Base-by-base conservation (phyloP, 495 filamentous ascomycete genomes). In the Xylaria nigripes region DNA sequence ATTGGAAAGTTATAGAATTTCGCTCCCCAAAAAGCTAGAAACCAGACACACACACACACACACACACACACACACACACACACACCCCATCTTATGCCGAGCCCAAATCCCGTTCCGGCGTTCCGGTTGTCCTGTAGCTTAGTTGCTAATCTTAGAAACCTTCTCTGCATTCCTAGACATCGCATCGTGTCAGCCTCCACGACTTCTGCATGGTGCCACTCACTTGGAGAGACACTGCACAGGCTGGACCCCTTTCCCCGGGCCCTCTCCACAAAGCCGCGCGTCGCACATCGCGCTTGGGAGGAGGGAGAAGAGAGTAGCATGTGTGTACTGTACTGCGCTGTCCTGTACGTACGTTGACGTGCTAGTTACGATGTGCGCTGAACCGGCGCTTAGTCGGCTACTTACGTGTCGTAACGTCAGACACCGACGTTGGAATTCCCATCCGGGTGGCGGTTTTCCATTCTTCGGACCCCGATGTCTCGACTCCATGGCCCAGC, bases 231-330 rank as follows among this genome's bases (percentile, higher is more conserved):
- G 12, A 8, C 32, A 4, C 12, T 29, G 27, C 27, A 24, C 21
- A 8, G 21, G 12, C 25, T 34, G 27, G 6, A 5, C 15, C 1
- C 15, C 18, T 44, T 18, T 2, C 7, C 16, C 30, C 43, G n/a
- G 32, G 5, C 6, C 6, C 32, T 12, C 32, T 12, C 32, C 32
- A 36, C 23, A 48, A 24, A 19, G 24, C 51, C 51, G 32, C 45
- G 45, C 34, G 51, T 54, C 51, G 51, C 22, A 54, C 51, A 48
- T 29, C 23, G 51, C 51, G 51, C 34, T 54, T 54, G 44, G 23
- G 3, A 1, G n/a, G 36, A 27, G 3, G 42, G 30, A 10, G 10
- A 2, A 21, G 12, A 16, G 6, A 12, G n/a, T n/a, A n/a, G n/a
- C n/a, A n/a, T n/a, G n/a, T n/a, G n/a, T n/a, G n/a, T n/a, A n/a